These are phyloP conservation scores for Steccherinum ochraceum DNA, from an alignment of 768 basidiomycete species.

Conservation along the genomic window DNA sequence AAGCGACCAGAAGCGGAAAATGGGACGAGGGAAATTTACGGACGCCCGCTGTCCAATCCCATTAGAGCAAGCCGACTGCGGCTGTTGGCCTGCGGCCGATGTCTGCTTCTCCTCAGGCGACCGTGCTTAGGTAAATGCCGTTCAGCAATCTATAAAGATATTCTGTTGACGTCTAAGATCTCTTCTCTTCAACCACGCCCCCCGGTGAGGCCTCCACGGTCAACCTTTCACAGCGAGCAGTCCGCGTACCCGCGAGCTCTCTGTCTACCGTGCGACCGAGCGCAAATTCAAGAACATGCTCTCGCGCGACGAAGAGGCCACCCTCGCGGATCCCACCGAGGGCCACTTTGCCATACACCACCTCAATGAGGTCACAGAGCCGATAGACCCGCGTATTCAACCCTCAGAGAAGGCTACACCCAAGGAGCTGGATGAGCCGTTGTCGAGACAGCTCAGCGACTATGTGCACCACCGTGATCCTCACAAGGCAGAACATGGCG, in stretches of 20 bases:
- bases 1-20: too few relatives aligned
- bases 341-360: conserved; percentile 12
- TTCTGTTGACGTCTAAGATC: background rate
- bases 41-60: too few relatives aligned
- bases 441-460: conserved; percentile 26
- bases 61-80: too few relatives aligned
- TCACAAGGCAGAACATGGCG: conserved; percentile 8
- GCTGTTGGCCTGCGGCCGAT: background rate
- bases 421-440: conserved; percentile 27
- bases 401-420: conserved; percentile 24
- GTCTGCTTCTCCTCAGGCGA: background rate
- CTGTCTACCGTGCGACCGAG: too few relatives aligned
- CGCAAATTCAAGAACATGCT: background rate
- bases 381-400: conserved; percentile 34
- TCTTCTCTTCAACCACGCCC: background rate
- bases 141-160: conserved; percentile 1
- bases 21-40: too few relatives aligned
- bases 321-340: conserved; percentile 5
- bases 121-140: background rate
- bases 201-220: too few relatives aligned
- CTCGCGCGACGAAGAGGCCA: conserved; percentile 8
- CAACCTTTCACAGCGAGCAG: too few relatives aligned
- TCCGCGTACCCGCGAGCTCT: too few relatives aligned
- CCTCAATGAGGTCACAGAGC: conserved; percentile 18
- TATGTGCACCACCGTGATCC: conserved; percentile 21